Conservation (phyloP, 2,329 filamentous ascomycete species). For the Pseudohalonectria lignicola region DNA sequence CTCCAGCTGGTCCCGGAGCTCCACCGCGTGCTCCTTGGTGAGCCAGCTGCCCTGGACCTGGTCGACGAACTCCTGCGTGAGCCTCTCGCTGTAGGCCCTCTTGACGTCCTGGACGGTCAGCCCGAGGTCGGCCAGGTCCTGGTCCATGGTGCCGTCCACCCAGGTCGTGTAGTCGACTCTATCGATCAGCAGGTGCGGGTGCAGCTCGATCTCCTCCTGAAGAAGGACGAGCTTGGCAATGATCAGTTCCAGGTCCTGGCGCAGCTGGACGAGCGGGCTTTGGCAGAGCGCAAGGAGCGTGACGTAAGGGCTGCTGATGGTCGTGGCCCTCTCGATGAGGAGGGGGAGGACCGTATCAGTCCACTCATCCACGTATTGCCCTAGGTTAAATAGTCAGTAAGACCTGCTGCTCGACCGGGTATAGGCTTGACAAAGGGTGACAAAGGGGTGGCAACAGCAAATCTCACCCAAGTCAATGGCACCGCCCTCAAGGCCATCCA, state of each 20-base stretch:
- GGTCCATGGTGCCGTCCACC: constrained; percentile 6
- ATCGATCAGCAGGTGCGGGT: constrained; percentile 2
- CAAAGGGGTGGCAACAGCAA: too few species aligned
- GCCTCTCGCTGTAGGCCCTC: constrained; percentile 3
- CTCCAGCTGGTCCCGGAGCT: constrained; percentile 25
- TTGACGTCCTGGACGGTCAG: constrained; percentile 12
- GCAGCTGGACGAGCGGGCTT: constrained; percentile 45
- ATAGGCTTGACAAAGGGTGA: too few species aligned
- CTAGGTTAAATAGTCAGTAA: neutral
- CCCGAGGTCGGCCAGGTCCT: constrained; percentile 16
- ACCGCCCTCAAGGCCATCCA: constrained; percentile 70
- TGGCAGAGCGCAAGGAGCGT: constrained; percentile 66
- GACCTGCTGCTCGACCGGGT: too few species aligned
- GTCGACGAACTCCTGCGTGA: neutral
- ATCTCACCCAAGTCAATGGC: constrained; percentile 54
- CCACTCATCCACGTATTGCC: constrained; percentile 1
- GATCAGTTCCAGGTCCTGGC: constrained; percentile 30
- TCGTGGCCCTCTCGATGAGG: constrained; percentile 3
- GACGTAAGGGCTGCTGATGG: neutral
- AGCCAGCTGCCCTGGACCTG: neutral
- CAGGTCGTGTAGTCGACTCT: constrained; percentile 2
- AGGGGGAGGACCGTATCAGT: constrained; percentile 2
- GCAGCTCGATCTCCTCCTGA: constrained; percentile 15
- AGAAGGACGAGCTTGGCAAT: constrained; percentile 27
- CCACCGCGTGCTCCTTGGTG: neutral